Conservation (phyloP, 352 stramenopile genomes). For the Globisporangium paddicum region DNA sequence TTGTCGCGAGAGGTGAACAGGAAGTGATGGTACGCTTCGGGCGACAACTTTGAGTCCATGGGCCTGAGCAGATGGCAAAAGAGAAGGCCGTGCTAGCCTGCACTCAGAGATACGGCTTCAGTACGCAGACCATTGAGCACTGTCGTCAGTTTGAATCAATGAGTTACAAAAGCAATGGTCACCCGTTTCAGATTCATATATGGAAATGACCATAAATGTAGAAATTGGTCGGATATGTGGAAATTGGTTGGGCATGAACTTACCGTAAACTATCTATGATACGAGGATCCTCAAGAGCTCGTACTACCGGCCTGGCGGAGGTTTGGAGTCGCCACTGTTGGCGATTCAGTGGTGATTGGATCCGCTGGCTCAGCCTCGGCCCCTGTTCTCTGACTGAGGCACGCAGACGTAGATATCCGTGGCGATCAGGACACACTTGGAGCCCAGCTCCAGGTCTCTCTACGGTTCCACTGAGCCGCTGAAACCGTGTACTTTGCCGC, state of each 20-base stretch:
- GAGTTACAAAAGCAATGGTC: too few species aligned
- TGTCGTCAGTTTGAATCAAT: not conserved
- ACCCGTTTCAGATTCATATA: too few species aligned
- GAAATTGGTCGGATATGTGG: too few species aligned
- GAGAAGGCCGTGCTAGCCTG: not conserved
- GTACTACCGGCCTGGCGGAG: not conserved
- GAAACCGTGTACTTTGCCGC: conserved; percentile 26
- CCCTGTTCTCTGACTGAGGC: not conserved
- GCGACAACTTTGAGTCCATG: conserved; percentile 20
- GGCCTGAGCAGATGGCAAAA: not conserved
- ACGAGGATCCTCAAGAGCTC: not conserved
- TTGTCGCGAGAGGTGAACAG: conserved; percentile 22
- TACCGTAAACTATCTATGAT: too few species aligned
- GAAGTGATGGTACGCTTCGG: conserved; percentile 19
- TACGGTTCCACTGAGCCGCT: conserved; percentile 25
- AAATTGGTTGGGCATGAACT: not conserved
- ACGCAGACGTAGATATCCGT: conserved; percentile 26
- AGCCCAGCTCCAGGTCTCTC: conserved; percentile 24
- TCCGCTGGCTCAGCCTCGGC: not conserved
- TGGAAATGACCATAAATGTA: too few species aligned
- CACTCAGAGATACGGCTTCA: not conserved
- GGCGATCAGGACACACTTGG: conserved; percentile 24
- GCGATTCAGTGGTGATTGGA: not conserved
- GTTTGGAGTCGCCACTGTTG: not conserved
- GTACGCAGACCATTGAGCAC: not conserved